Conservation (phyloP, 768 basidiomycete genomes). For the Amylocystis lapponica region DNA sequence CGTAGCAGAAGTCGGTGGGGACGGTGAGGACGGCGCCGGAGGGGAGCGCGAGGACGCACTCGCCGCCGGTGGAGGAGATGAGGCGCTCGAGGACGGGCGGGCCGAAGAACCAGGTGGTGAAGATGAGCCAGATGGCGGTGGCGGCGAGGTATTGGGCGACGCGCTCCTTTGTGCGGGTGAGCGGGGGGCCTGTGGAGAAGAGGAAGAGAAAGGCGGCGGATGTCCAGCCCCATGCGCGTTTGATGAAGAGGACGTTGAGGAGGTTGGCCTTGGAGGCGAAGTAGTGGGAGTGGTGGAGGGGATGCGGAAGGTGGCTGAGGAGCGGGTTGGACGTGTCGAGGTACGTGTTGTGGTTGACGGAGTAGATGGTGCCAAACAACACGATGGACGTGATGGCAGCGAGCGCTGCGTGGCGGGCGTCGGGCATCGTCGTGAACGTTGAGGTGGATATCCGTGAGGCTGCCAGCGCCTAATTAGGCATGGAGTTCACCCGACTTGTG, state of each 20-base stretch:
- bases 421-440: slow-evolving; percentile 9
- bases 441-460: no score
- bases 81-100: slow-evolving; percentile 70
- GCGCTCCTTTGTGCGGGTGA: slow-evolving; percentile 35
- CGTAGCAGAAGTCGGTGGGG: slow-evolving; percentile 53
- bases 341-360: slow-evolving; percentile 57
- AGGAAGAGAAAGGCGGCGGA: slow-evolving; percentile 55
- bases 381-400: slow-evolving; percentile 40
- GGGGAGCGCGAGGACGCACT: slow-evolving; percentile 66
- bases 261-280: slow-evolving; percentile 79
- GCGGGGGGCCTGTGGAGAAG: slow-evolving; percentile 51
- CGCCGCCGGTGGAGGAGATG: slow-evolving; percentile 60
- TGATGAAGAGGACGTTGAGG: slow-evolving; percentile 85
- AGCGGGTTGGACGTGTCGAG: slow-evolving; percentile 83
- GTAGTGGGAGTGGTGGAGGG: slow-evolving; percentile 53
- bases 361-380: slow-evolving; percentile 59
- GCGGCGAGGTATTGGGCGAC: slow-evolving; percentile 50
- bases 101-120: slow-evolving; percentile 87
- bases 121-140: slow-evolving; percentile 64
- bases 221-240: slow-evolving; percentile 91
- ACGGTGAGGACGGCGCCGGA: slow-evolving; percentile 47
- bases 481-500: no score
- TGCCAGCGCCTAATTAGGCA: no score
- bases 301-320: slow-evolving; percentile 64
- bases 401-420: slow-evolving; percentile 26